These are phyloP conservation scores for Amylocystis lapponica DNA, from an alignment of 768 basidiomycete species.

Conservation along the genomic window DNA sequence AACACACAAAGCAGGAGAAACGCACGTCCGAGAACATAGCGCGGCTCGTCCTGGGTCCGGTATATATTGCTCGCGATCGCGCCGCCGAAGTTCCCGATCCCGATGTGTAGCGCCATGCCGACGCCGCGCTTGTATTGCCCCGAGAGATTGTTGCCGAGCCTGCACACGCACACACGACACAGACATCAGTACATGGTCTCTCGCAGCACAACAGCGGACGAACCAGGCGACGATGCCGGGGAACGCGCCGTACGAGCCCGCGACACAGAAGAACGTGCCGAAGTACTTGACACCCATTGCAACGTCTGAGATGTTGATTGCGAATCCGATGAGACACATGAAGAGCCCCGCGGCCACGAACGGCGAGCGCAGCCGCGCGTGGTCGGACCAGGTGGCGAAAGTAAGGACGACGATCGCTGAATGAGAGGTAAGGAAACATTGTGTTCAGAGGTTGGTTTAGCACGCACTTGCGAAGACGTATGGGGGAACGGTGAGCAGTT, in stretches of 20 bases:
- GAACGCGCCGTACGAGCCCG: slow-evolving; percentile 54
- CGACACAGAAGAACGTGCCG: slow-evolving; percentile 63
- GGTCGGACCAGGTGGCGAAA: slow-evolving; percentile 58
- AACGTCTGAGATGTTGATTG: slow-evolving; percentile 55
- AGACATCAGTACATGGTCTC: neutral
- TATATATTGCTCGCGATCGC: slow-evolving; percentile 63
- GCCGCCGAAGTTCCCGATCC: slow-evolving; percentile 60
- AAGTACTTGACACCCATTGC: slow-evolving; percentile 59
- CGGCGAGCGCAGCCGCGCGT: slow-evolving; percentile 43
- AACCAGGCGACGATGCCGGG: slow-evolving; percentile 59
- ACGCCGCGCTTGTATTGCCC: slow-evolving; percentile 69
- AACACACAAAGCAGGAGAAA: slow-evolving; percentile 7
- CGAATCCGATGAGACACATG: slow-evolving; percentile 52
- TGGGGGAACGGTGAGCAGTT: slow-evolving; percentile 62
- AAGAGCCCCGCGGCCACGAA: slow-evolving; percentile 50
- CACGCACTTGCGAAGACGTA: slow-evolving; percentile 57
- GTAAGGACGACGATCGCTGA: slow-evolving; percentile 47
- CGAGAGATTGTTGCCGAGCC: slow-evolving; percentile 53
- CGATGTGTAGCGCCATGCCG: slow-evolving; percentile 65
- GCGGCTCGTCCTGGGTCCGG: slow-evolving; percentile 50
- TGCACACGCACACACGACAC: neutral
- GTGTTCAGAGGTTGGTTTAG: neutral
- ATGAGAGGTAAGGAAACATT: neutral
- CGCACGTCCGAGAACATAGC: slow-evolving; percentile 60
- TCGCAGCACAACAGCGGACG: neutral